Conservation (phyloP, 2,329 filamentous ascomycete species). For the Talaromyces sp. region DNA sequence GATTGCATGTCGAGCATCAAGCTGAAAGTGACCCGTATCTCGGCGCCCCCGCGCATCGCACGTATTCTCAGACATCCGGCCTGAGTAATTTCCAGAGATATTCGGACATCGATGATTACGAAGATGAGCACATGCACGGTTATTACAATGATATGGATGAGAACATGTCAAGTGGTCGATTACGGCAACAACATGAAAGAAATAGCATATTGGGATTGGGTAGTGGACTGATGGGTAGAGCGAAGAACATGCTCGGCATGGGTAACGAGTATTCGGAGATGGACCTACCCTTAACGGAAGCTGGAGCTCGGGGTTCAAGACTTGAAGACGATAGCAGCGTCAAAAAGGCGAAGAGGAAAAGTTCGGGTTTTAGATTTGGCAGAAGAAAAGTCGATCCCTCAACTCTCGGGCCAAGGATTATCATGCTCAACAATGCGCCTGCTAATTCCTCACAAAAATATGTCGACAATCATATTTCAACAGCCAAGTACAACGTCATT, state of each 20-base stretch:
- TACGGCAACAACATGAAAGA: conserved; percentile 62
- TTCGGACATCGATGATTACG: conserved; percentile 79
- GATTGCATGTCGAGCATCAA: conserved; percentile 28
- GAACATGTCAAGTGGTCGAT: conserved; percentile 43
- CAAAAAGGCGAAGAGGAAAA: conserved; percentile 48
- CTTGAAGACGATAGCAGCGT: conserved; percentile 32
- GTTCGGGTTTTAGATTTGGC: conserved; percentile 84
- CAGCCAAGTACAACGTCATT: conserved; percentile 90
- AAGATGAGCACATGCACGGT: conserved; percentile 61
- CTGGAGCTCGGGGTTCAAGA: conserved; percentile 47
- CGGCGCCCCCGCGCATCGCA: conserved; percentile 35
- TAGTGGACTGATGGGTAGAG: conserved; percentile 77
- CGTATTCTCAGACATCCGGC: conserved; percentile 71
- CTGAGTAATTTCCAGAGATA: conserved; percentile 87
- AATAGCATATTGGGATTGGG: conserved; percentile 86
- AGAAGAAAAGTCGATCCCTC: conserved; percentile 80
- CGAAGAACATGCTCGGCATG: conserved; percentile 89
- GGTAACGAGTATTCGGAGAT: conserved; percentile 87
- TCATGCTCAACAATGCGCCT: conserved; percentile 92
- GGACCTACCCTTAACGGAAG: conserved; percentile 90
- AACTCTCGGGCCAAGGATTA: conserved; percentile 83
- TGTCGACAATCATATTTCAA: conserved; percentile 94
- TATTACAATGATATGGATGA: conserved; percentile 71
- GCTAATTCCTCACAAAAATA: conserved; percentile 87
- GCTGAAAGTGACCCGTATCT: conserved; percentile 36